Percentiles rank a stretch among this genome's conserved stretches.
Conservation (phyloP, 345 rosid genomes). For the Leavenworthia alabamica region DNA sequence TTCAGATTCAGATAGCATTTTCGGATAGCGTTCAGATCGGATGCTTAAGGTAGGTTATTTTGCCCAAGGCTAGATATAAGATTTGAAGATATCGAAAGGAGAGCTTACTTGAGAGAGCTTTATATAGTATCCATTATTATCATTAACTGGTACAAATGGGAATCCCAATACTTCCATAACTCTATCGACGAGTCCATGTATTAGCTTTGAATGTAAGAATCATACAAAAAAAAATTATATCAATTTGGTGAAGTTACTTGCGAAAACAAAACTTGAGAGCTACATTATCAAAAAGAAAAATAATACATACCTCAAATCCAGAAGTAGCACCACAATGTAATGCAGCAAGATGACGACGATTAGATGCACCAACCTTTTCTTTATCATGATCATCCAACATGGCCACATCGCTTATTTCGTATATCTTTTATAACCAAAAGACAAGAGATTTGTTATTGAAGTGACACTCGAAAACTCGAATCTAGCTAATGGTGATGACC, state of each 20-base stretch:
- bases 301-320: slow-evolving; percentile 77
- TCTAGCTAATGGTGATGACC: not conserved
- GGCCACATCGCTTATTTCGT: slow-evolving; percentile 70
- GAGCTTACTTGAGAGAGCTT: slow-evolving; percentile 56
- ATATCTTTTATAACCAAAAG: slow-evolving; percentile 49
- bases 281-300: not conserved
- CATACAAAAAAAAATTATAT: not conserved
- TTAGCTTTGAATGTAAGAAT: slow-evolving; percentile 46
- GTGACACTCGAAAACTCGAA: not conserved
- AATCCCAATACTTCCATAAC: slow-evolving; percentile 79
- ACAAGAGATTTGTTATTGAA: not conserved
- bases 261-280: not conserved
- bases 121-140: slow-evolving; percentile 56
- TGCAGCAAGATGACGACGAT: slow-evolving; percentile 64
- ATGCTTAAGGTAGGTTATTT: too few species aligned
- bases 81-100: too few species aligned
- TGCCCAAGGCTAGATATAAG: too few species aligned
- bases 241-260: not conserved
- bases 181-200: slow-evolving; percentile 85
- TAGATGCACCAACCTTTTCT: slow-evolving; percentile 78
- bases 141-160: slow-evolving; percentile 51
- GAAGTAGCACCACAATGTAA: slow-evolving; percentile 84
- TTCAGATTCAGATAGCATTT: too few species aligned
- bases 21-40: too few species aligned
- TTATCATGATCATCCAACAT: slow-evolving; percentile 55